Conservation (phyloP, 768 basidiomycete genomes). For the Lactifluus piperatus region DNA sequence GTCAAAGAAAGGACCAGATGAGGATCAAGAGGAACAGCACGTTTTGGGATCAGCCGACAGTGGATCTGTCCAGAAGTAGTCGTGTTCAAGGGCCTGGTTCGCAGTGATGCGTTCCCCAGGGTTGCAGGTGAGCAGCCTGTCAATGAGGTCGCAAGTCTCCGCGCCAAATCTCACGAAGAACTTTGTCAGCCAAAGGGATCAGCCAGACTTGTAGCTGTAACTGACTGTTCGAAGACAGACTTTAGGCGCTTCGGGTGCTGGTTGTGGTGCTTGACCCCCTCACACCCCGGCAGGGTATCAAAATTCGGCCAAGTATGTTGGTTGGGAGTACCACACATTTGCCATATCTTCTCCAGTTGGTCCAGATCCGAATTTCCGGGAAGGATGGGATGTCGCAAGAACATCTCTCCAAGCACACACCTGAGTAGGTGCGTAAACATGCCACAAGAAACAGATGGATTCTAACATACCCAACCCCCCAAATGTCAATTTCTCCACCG, state of each 20-base stretch:
- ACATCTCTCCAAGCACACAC: constrained; percentile 98
- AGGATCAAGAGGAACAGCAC: constrained; percentile 33
- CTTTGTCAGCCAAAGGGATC: constrained; percentile 1
- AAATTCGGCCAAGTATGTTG: constrained; percentile 75
- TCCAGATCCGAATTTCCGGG: constrained; percentile 85
- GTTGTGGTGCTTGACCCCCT: constrained; percentile 61
- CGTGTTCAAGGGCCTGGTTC: constrained; percentile 77
- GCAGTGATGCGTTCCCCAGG: constrained; percentile 82
- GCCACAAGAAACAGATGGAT: neutral
- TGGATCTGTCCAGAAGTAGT: constrained; percentile 92
- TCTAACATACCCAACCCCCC: constrained; percentile 82
- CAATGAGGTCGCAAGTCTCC: constrained; percentile 75
- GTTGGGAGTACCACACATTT: constrained; percentile 81
- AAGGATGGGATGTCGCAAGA: constrained; percentile 75
- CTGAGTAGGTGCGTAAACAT: constrained; percentile 31
- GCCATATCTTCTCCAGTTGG: constrained; percentile 85
- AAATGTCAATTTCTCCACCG: constrained; percentile 92
- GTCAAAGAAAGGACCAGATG: neutral
- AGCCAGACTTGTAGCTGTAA: constrained; percentile 9
- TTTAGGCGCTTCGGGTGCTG: constrained; percentile 47
- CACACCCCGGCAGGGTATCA: constrained; percentile 68
- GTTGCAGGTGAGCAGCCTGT: constrained; percentile 74
- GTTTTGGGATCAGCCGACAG: constrained; percentile 77
- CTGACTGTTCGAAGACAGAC: constrained; percentile 51
- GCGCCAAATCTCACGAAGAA: constrained; percentile 45